Base-by-base conservation (phyloP, 768 basidiomycete genomes). In the Lentinus brumalis region DNA sequence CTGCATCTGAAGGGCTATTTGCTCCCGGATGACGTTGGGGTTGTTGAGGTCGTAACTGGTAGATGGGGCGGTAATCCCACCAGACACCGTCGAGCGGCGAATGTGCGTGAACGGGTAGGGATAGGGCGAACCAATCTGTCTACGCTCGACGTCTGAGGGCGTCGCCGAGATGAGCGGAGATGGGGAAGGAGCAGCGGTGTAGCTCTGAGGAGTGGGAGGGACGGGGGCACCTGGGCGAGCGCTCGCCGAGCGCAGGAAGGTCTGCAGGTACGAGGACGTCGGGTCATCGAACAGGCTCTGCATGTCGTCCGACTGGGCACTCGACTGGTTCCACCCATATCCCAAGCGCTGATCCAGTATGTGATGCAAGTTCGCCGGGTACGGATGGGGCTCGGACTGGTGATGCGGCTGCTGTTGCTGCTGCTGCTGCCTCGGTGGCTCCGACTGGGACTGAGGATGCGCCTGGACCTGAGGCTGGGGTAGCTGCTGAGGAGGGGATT, bases 71-170 rank as follows among this genome's bases (percentile, higher is more conserved):
- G 77, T 75, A 4, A 71, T 72, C 1, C 76, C 62, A 47, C 78
- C 79, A 9, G 74, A 61, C 18, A 68, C 70, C 47, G 80, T 71
- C 47, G 78, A 80, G 0, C 90, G 83, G 26, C 84, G 84, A 46
- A 92, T 86, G 58, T 91, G 90, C 15, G 82, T 80, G 74, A 86
- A 93, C 0, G 89, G 89, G 70, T 85, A 89, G 0, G 91, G 91
- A 60, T 90, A 92, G 2, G 91, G 91, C 4, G 91, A 92, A 9
- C 91, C 89, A 5, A 74, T 64, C 61, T 70, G 69, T 29, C 68
- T 59, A 59, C 78, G 74, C 42, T 72, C 74, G 53, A 72, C 59
- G 31, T 72, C 73, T 14, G 76, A 78, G 50, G 82, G 82, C 58
- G 77, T 78, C 44, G 78, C 80, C 1, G 85, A 83, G 21, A 87